Percentiles rank a stretch among this genome's conserved stretches.
These are phyloP conservation scores for Lotus japonicus DNA, from an alignment of 306 rosid species.

Conservation along the genomic window DNA sequence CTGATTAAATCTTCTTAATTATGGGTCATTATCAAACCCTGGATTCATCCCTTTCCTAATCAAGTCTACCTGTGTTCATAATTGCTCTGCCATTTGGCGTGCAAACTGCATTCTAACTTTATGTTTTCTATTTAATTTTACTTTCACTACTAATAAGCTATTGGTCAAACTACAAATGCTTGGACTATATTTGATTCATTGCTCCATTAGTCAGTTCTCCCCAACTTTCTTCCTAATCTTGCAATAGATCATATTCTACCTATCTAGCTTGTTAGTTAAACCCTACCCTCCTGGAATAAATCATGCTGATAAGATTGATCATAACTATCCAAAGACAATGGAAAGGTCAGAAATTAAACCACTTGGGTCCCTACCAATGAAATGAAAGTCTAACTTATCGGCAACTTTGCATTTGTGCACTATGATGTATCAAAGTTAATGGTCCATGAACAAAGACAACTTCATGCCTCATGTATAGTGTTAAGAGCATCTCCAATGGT, in stretches of 20 bases:
- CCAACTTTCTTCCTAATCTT: slow-evolving; percentile 5
- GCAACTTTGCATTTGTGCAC: slow-evolving; percentile 31
- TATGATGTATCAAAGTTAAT: slow-evolving; percentile 25
- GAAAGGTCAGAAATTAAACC: slow-evolving; percentile 8
- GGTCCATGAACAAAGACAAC: slow-evolving; percentile 32
- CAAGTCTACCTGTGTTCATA: not conserved
- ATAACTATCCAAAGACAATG: slow-evolving; percentile 24
- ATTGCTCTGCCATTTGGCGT: slow-evolving; percentile 26
- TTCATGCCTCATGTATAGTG: slow-evolving; percentile 17
- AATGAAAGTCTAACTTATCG: slow-evolving; percentile 32
- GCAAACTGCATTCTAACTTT: not conserved
- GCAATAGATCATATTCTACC: slow-evolving; percentile 13
- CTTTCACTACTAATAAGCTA: not conserved
- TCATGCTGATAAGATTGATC: slow-evolving; percentile 21
- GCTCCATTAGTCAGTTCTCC: not conserved
- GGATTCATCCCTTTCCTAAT: not conserved
- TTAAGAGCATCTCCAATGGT: no score
- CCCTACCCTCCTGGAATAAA: slow-evolving; percentile 15
- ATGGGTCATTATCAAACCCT: not conserved
- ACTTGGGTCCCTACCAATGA: slow-evolving; percentile 27
- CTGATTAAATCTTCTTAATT: slow-evolving; percentile 10
- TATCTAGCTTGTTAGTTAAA: slow-evolving; percentile 15
- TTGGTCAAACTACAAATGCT: slow-evolving; percentile 4
- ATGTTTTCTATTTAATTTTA: not conserved
- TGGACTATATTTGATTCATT: slow-evolving; percentile 4